These are phyloP conservation scores for Phytophthora agathidicida DNA, from an alignment of 352 stramenopile genomes.

Conservation along the genomic window DNA sequence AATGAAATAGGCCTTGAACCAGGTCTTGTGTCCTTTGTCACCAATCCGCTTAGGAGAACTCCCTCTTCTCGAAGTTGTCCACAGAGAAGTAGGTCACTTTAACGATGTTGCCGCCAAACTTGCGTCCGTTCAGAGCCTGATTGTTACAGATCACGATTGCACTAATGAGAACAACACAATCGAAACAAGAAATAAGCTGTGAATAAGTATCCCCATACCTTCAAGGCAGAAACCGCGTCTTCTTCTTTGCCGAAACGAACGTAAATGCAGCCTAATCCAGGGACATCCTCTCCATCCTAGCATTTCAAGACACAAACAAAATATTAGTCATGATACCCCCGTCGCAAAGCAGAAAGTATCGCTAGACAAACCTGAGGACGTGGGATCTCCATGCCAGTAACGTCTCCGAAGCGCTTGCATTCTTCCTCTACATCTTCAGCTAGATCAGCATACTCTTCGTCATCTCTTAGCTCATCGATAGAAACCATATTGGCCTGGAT, in stretches of 20 bases:
- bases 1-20: conserved; percentile 23
- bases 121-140: conserved; percentile 82
- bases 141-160: background rate
- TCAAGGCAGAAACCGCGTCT: conserved; percentile 67
- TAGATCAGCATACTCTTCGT: conserved; percentile 88
- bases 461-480: conserved; percentile 83
- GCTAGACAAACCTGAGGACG: conserved; percentile 68
- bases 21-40: conserved; percentile 12
- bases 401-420: conserved; percentile 85
- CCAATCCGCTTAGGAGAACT: conserved; percentile 51
- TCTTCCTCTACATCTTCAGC: conserved; percentile 91
- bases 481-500: conserved; percentile 86
- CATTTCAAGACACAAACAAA: conserved; percentile 3
- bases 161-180: conserved; percentile 5
- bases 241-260: conserved; percentile 70
- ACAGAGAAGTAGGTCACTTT: conserved; percentile 80
- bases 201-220: conserved; percentile 45
- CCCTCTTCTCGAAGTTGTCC: conserved; percentile 73
- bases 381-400: conserved; percentile 77
- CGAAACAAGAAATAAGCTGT: background rate
- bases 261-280: conserved; percentile 82
- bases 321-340: background rate
- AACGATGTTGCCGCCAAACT: conserved; percentile 89
- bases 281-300: conserved; percentile 62
- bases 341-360: background rate